Conservation (phyloP, 78 protist genomes). For the Pigoraptor vietnamica region DNA sequence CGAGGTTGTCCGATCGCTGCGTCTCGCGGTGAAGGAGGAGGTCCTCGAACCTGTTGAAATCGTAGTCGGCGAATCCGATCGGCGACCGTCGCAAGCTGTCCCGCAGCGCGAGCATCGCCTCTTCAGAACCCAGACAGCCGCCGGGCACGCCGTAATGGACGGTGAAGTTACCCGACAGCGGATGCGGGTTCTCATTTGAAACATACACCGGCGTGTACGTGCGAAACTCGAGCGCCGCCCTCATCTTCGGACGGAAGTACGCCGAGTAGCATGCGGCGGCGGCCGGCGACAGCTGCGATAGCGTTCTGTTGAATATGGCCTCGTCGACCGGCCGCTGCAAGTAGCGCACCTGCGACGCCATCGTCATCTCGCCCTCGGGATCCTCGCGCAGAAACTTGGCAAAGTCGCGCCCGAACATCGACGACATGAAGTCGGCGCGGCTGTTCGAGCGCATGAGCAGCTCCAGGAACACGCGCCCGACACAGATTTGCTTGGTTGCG, state of each 20-base stretch:
- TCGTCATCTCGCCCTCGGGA: neutral
- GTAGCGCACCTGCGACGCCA: neutral
- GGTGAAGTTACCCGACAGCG: neutral
- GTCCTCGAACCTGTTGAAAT: neutral
- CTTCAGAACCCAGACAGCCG: neutral
- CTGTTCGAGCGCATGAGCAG: neutral
- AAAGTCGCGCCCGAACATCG: neutral
- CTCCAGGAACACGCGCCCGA: neutral
- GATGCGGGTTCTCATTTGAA: neutral
- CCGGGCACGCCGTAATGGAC: neutral
- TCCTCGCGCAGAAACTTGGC: neutral
- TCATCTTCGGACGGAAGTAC: neutral
- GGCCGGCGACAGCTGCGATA: neutral
- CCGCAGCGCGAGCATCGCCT: neutral
- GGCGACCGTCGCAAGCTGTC: neutral
- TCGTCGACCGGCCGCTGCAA: neutral
- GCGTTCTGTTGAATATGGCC: neutral
- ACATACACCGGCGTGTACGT: neutral
- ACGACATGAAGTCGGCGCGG: neutral
- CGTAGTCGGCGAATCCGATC: neutral
- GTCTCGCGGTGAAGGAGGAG: neutral
- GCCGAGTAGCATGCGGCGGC: neutral
- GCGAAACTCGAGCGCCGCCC: neutral
- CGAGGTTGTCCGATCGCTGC: neutral
- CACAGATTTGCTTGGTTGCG: neutral